These are phyloP conservation scores for Malania oleifera DNA, from an alignment of 164 flowering plant species.

Conservation along the genomic window DNA sequence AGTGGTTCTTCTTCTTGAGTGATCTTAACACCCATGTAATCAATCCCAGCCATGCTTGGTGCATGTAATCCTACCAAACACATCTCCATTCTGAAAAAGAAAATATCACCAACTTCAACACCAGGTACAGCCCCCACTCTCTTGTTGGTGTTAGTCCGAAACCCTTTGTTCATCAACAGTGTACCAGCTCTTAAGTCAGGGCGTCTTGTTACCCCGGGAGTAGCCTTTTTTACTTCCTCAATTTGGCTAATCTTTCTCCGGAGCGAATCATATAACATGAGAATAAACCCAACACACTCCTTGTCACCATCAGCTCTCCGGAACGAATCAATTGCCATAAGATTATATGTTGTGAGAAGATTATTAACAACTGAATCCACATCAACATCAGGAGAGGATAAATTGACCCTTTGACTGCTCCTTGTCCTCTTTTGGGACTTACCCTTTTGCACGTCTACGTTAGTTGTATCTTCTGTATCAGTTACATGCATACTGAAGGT, in stretches of 20 bases:
- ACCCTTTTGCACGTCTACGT: constrained; percentile 12
- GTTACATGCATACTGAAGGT: constrained; percentile 6
- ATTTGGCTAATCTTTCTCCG: constrained; percentile 16
- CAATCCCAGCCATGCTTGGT: constrained; percentile 57
- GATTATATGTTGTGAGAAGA: constrained; percentile 10
- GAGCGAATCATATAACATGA: not conserved
- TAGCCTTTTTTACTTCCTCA: constrained; percentile 27
- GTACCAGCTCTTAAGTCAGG: constrained; percentile 39
- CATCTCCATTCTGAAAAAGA: constrained; percentile 51
- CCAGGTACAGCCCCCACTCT: constrained; percentile 52
- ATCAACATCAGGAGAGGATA: constrained; percentile 10
- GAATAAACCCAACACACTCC: constrained; percentile 17
- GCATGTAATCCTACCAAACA: constrained; percentile 51
- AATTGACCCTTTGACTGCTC: constrained; percentile 9
- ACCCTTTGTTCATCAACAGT: constrained; percentile 30
- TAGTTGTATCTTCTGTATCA: constrained; percentile 14
- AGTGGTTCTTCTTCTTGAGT: constrained; percentile 36
- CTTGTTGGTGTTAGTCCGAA: constrained; percentile 36
- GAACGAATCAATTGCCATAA: constrained; percentile 32
- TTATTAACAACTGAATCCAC: constrained; percentile 29
- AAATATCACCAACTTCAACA: constrained; percentile 54
- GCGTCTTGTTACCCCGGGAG: constrained; percentile 23
- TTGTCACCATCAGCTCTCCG: constrained; percentile 20
- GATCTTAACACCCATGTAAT: constrained; percentile 30
- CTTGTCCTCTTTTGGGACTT: constrained; percentile 23